Percentiles rank a stretch among this genome's conserved stretches.
phyloP scores from a whole-genome alignment of 192 early-diverging fungal species.

The Funneliformis mosseae region DNA sequence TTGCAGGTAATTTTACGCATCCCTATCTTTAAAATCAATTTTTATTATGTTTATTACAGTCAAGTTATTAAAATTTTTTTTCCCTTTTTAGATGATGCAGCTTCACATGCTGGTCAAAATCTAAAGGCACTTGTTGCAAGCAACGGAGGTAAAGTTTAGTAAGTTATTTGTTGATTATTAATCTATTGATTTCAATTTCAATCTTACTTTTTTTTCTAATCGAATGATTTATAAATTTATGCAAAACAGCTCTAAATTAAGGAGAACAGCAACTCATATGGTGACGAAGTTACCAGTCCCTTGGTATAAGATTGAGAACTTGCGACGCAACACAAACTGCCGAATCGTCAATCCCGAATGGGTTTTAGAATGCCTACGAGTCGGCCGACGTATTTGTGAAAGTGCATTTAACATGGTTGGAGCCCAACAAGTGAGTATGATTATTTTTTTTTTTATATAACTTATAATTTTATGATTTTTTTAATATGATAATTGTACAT shows the following conservation, averaged over 20 bases:
- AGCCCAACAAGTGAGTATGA: neutral
- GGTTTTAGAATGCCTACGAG: neutral
- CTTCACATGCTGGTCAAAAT: neutral
- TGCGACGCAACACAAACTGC: neutral
- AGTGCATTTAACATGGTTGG: neutral
- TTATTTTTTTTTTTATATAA: neutral
- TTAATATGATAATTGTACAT: neutral
- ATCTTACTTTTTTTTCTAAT: too few species aligned
- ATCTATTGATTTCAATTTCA: too few species aligned
- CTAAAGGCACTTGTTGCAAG: neutral
- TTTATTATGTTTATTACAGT: too few species aligned
- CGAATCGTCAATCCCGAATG: neutral
- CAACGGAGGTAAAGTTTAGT: neutral
- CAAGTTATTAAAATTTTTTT: too few species aligned
- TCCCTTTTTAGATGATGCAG: neutral
- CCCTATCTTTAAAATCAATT: too few species aligned
- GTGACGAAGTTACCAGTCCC: neutral
- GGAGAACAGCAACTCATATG: neutral
- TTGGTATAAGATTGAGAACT: neutral
- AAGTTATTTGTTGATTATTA: neutral
- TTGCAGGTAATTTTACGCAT: neutral
- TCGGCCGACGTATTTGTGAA: neutral
- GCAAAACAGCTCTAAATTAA: neutral
- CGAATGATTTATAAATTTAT: neutral
- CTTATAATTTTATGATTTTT: neutral